These are phyloP conservation scores for Lathyrus aphaca DNA, from an alignment of 306 rosid species.

Conservation along the genomic window DNA sequence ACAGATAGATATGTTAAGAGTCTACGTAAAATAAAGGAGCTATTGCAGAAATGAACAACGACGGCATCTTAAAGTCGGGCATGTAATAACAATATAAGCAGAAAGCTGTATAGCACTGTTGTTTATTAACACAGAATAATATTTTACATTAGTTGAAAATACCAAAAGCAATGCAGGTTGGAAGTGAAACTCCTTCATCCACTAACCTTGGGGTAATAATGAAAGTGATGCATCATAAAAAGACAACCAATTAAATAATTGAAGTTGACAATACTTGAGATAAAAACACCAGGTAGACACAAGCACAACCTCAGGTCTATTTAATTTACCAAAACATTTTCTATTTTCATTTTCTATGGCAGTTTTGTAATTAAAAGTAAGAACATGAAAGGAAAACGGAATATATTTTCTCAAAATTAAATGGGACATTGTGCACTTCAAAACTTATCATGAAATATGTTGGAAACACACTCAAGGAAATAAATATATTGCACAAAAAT, in stretches of 20 bases:
- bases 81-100: constrained; percentile 9
- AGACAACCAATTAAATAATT: neutral
- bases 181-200: constrained; percentile 11
- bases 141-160: constrained; percentile 3
- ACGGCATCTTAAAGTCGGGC: constrained; percentile 25
- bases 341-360: neutral
- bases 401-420: neutral
- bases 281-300: constrained; percentile 1
- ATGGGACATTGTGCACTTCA: neutral
- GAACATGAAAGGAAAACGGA: neutral
- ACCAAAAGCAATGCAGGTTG: constrained; percentile 12
- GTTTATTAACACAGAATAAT: constrained; percentile 19
- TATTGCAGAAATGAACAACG: constrained; percentile 24
- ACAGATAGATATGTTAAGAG: constrained; percentile 3
- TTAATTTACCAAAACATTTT: neutral
- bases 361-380: neutral
- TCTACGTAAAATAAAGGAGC: constrained; percentile 19
- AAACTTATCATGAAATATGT: neutral
- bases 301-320: neutral
- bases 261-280: neutral
- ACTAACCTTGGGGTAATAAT: neutral
- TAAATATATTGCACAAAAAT: constrained; percentile 1
- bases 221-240: constrained; percentile 8
- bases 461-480: neutral
- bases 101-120: neutral